Base-by-base conservation (phyloP, 2,329 filamentous ascomycete species). In the Phyllosticta ampelicida region DNA sequence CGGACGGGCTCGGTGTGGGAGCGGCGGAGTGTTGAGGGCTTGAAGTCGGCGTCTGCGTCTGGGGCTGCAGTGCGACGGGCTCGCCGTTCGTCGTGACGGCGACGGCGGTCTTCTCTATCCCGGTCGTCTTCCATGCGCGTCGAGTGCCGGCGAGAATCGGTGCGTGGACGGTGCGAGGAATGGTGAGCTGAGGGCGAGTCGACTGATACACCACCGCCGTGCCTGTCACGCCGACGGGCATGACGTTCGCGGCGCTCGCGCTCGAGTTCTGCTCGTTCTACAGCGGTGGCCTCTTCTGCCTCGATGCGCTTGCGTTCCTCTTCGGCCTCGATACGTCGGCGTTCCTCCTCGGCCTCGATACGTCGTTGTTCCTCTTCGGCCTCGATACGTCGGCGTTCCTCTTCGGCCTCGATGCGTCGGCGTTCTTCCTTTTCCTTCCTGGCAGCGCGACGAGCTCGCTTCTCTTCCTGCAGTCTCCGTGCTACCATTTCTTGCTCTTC, bases 61-160 rank as follows among this genome's bases (percentile, higher is more conserved):
- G 69, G 68, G 51, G 68, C 69, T 9, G 69, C 68, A 51, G 68
- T 69, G 54, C 73, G 73, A 51, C 72, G 68, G 57, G 71, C 62
- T 44, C 72, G 72, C 28, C 74, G 73, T 53, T 77, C 75, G 61
- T 77, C 74, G 58, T 73, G 74, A 52, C 75, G 71, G 48, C 70
- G 64, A 48, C 66, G 70, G 21, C 70, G 69, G 53, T 70, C 70
- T 11, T 68, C 66, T 44, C 36, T 44, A 16, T 44, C 36, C 6
- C 36, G 36, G 18, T 71, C 70, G 36, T 71, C 70, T 9, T 71
- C 69, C n/a, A 36, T 28, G 18, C 69, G 62, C 55, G 73, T 68
- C 9, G 68, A 70, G 13, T 44, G 36, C 44, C 67, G 64, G 56
- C 69, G 70, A 9, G 70, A 68, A 44, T 72, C 69, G 44, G 61